phyloP scores from a whole-genome alignment of 1,284 basidiomycete species.

The Ustilago nuda region DNA sequence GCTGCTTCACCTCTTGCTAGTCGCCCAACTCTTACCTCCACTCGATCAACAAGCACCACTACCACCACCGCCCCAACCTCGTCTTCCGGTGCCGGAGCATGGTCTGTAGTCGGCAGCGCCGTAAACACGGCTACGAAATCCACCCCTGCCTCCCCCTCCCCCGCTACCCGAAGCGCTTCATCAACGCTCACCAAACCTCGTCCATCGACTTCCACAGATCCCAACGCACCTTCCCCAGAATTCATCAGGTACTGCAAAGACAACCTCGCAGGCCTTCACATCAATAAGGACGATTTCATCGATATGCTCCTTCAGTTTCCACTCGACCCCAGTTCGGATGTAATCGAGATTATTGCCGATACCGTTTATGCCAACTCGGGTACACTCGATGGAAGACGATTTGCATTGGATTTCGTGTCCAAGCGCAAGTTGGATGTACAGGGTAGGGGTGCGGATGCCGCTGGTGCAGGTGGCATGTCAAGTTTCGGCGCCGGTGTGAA shows the following conservation, averaged over 20 bases:
- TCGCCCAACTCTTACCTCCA: constrained; percentile 2
- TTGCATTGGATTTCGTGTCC: constrained; percentile 88
- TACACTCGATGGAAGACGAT: constrained; percentile 92
- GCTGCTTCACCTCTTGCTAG: constrained; percentile 51
- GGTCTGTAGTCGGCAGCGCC: constrained; percentile 26
- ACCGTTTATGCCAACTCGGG: constrained; percentile 87
- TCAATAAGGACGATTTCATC: constrained; percentile 71
- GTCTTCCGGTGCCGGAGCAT: constrained; percentile 14
- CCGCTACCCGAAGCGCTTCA: constrained; percentile 35
- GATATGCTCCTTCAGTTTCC: constrained; percentile 70
- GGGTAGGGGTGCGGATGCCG: constrained; percentile 16
- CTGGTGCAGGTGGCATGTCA: constrained; percentile 9
- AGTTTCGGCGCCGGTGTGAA: constrained; percentile 10
- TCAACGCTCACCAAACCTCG: neutral
- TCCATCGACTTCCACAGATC: constrained; percentile 59
- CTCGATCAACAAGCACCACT: constrained; percentile 18
- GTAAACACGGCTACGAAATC: constrained; percentile 19
- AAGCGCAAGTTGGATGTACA: constrained; percentile 77
- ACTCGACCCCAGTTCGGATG: constrained; percentile 66
- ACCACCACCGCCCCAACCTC: constrained; percentile 3
- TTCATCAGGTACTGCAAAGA: constrained; percentile 93
- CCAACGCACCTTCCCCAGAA: constrained; percentile 83
- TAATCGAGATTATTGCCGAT: constrained; percentile 69
- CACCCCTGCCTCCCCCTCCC: constrained; percentile 40
- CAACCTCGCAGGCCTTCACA: constrained; percentile 82